phyloP scores from a whole-genome alignment of 2,329 filamentous ascomycete species.

The Periglandula ipomoeae region DNA sequence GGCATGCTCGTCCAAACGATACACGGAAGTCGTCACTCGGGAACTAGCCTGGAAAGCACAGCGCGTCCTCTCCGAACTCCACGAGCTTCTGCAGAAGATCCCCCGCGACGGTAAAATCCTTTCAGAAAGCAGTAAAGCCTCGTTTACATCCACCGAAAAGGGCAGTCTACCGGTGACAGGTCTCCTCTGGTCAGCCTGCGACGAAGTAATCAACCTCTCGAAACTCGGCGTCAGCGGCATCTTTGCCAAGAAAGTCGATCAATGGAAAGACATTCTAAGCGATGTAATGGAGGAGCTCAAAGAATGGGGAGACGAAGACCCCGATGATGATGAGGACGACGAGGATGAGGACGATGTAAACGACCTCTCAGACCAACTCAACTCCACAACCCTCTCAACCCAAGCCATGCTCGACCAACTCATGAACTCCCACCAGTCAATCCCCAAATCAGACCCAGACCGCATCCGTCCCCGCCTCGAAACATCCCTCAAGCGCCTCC shows the following conservation, averaged over 20 bases:
- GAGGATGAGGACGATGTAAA: slow-evolving; percentile 31
- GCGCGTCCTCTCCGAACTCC: slow-evolving; percentile 54
- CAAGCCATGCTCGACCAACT: slow-evolving; percentile 59
- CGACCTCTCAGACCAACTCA: slow-evolving; percentile 22
- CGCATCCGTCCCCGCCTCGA: slow-evolving; percentile 58
- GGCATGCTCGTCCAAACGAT: slow-evolving; percentile 49
- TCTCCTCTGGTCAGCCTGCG: slow-evolving; percentile 75
- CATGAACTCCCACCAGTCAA: slow-evolving; percentile 51
- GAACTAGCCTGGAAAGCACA: slow-evolving; percentile 54
- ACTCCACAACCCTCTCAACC: slow-evolving; percentile 19
- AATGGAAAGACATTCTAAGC: slow-evolving; percentile 65
- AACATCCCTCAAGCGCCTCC: slow-evolving; percentile 52
- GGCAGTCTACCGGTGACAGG: slow-evolving; percentile 60
- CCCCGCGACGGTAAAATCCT: slow-evolving; percentile 47
- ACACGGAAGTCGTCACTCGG: slow-evolving; percentile 52
- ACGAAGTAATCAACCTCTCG: slow-evolving; percentile 57
- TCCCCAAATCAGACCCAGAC: slow-evolving; percentile 56
- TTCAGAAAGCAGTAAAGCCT: slow-evolving; percentile 16
- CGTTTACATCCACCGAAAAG: slow-evolving; percentile 30
- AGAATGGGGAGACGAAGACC: slow-evolving; percentile 73
- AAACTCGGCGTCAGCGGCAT: slow-evolving; percentile 60
- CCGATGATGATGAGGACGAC: slow-evolving; percentile 49
- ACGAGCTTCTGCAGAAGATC: slow-evolving; percentile 50
- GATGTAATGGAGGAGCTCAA: slow-evolving; percentile 81
- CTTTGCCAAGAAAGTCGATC: slow-evolving; percentile 60